Base-by-base conservation (phyloP, 805 yeast genomes). In the Candida orba region DNA sequence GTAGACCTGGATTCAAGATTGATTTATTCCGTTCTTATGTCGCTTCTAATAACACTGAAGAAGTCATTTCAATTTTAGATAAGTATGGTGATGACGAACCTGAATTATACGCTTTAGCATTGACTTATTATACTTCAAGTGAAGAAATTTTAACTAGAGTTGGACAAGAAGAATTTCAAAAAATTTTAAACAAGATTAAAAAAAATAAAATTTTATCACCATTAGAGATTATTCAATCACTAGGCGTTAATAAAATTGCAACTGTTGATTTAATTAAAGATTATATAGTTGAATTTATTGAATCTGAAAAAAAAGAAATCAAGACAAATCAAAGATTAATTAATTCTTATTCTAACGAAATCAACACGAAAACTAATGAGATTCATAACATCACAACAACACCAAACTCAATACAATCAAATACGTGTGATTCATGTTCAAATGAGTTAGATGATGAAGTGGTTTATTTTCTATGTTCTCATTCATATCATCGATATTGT, bases 401-500 rank as follows among this genome's bases (percentile, higher is more conserved):
- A 2, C 56, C 65, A 43, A 45, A 66, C 66, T 52, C 80, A 74
- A 8, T 72, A 63, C 51, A 73, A 34, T 52, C 54, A 3, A 47
- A 49, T 0, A 49, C 42, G 10, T 58, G 61, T 45, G 52, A 52
- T 15, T 47, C 56, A 1, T 58, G 61, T 24, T 46, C 54, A 6
- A 54, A 49, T 39, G 71, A 75, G 12, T 64, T 91, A 18, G 95
- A 86, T 46, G 70, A 81, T 35, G 97, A 98, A 0, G 73, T 82
- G 3, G 76, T 85, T 1, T 95, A 86, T 54, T 93, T 91, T 67
- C 76, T 79, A 50, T 93, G 99, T 65, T 72, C 73, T 27, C 99
- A 93, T 56, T 78, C 93, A 3, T 89, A 78, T 57, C 98, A 93
- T 57, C 85, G 83, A 52, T 69, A 83, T 36, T 93, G 99, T 58